Evolutionary conservation across 2,329 filamentous ascomycete species (phyloP), one percentile per base, ranked within the genome.

Genomic region (Colletotrichum tropicale): DNA sequence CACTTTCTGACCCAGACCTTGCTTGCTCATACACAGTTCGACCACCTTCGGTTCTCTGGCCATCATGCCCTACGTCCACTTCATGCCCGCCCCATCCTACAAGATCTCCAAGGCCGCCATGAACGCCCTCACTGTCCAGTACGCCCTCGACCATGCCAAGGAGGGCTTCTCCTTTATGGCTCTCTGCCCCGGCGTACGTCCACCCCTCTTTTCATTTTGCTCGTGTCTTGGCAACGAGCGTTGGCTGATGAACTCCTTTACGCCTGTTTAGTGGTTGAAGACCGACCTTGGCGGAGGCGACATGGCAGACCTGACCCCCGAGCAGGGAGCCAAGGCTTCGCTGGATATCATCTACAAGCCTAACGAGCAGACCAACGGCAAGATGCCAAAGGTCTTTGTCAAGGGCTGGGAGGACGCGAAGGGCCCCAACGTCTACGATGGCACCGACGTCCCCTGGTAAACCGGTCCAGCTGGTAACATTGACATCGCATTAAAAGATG

Each of bases 31-130:
- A 18, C 62, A 21, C 21, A 66, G 38, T 16, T 66, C 56, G 9
- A 61, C 85, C 3, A 86, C 84, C 0, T 60, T 89, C 5, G 87
- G 86, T 32, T 88, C 87, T 1, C 84, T 88, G 6, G 69, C 80
- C 24, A 70, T 78, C 74, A 80, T 81, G 0, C 15, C 77, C 1
- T 62, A 60, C 6, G 85, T 76, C 70, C 69, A 58, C 2, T 52
- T 68, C 1, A 73, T 80, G 5, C 81, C 82, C 0, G 66, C 76
- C 0, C 85, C 85, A 1, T 82, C 86, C 0, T 89, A 89, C 81
- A 88, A 88, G 73, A 82, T 89, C 72, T 83, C 85, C 32, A 89
- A 89, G 76, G 83, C 87, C 0, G 87, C 87, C 0, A 74, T 89
- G 74, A 89, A 88, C 76, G 86, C 86, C 84, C 77, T 89, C 52